Percentiles rank a stretch among this genome's conserved stretches.
Evolutionary conservation across 2,329 filamentous ascomycete genomes (phyloP).

Genomic region (Fusarium sterilihyphosum): DNA sequence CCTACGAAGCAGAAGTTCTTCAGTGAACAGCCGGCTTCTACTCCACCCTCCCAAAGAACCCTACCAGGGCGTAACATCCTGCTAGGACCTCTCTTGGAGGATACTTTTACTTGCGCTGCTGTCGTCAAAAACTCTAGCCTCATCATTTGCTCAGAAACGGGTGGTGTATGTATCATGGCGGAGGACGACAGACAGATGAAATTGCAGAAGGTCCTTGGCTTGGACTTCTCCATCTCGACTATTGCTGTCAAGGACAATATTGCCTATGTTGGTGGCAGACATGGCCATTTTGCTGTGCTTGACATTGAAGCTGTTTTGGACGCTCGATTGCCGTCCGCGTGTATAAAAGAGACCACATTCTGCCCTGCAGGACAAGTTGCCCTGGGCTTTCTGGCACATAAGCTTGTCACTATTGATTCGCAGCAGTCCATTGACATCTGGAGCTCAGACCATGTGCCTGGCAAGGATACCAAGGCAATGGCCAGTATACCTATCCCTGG

Average conservation of each 20-base stretch:
- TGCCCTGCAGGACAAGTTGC: constrained; percentile 65
- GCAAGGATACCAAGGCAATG: constrained; percentile 49
- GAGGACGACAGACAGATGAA: constrained; percentile 78
- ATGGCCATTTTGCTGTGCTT: constrained; percentile 66
- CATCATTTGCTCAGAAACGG: constrained; percentile 86
- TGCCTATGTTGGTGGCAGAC: constrained; percentile 75
- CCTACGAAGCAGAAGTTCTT: constrained; percentile 71
- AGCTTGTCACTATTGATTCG: constrained; percentile 79
- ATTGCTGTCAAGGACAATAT: constrained; percentile 68
- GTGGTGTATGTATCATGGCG: constrained; percentile 89
- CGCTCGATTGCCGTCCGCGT: constrained; percentile 48
- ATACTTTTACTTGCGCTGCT: constrained; percentile 82
- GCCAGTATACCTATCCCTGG: constrained; percentile 68
- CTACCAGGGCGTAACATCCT: constrained; percentile 88
- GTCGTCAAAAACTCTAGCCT: constrained; percentile 76
- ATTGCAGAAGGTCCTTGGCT: constrained; percentile 71
- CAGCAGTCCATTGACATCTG: constrained; percentile 79
- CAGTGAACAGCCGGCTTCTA: constrained; percentile 51
- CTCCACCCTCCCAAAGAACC: constrained; percentile 63
- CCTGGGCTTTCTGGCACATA: constrained; percentile 73
- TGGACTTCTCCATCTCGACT: constrained; percentile 75
- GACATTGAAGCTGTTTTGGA: constrained; percentile 61
- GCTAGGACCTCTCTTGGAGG: constrained; percentile 82
- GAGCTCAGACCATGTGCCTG: constrained; percentile 57
- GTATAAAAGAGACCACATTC: constrained; percentile 52